Evolutionary conservation across 805 yeast genomes (phyloP).

Genomic region (Nakazawaea pomicola): DNA sequence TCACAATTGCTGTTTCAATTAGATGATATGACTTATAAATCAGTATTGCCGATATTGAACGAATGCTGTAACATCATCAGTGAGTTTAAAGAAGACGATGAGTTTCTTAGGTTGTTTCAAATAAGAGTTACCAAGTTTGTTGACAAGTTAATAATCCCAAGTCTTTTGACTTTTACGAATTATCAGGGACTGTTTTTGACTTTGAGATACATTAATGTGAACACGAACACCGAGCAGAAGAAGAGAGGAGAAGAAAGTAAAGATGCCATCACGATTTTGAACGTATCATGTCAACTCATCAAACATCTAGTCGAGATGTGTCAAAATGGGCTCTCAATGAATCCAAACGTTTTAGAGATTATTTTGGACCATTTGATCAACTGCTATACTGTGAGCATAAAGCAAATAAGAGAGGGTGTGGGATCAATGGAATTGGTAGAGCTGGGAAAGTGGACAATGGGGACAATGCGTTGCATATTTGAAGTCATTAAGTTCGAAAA

Average conservation of each 20-base stretch:
- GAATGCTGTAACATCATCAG: background rate
- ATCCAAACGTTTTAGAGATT: background rate
- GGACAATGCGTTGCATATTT: no score
- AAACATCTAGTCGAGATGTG: background rate
- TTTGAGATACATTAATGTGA: background rate
- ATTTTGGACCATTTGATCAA: conserved; percentile 1
- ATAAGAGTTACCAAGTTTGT: conserved; percentile 4
- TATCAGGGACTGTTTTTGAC: background rate
- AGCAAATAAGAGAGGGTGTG: no score
- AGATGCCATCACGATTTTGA: background rate
- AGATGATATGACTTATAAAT: background rate
- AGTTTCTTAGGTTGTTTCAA: conserved; percentile 2
- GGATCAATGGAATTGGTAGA: no score
- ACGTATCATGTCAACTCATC: conserved; percentile 2
- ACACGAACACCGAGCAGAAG: background rate
- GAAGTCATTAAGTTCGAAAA: background rate
- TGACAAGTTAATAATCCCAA: conserved; percentile 8
- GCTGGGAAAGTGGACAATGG: no score
- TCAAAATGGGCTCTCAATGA: background rate
- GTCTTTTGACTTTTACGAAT: conserved; percentile 1
- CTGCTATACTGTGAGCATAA: background rate
- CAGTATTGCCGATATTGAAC: background rate
- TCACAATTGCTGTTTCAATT: conserved; percentile 1
- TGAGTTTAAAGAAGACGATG: background rate
- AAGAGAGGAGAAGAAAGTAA: background rate